phyloP scores from a whole-genome alignment of 805 yeast species.

The Lachancea quebecensis region DNA sequence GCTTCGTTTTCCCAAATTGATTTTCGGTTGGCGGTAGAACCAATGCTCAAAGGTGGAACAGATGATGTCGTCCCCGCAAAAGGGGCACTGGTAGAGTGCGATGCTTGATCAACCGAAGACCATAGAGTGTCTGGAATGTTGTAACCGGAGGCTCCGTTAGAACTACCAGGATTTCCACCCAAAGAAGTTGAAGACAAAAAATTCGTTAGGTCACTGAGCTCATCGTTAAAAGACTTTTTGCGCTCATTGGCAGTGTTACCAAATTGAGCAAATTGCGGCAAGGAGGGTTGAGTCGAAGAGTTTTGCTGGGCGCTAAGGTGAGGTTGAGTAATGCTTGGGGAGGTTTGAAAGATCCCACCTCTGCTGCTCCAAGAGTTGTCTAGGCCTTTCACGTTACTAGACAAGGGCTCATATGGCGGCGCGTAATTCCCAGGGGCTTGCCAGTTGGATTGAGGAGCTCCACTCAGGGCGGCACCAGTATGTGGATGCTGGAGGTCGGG shows the following conservation, averaged over 20 bases:
- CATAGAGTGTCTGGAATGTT: slow-evolving; percentile 1
- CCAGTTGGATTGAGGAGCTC: background rate
- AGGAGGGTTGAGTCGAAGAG: background rate
- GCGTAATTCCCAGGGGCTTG: slow-evolving; percentile 1
- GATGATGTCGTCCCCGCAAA: background rate
- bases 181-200: slow-evolving; percentile 23
- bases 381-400: background rate
- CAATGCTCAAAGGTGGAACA: slow-evolving; percentile 1
- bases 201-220: slow-evolving; percentile 22
- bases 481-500: background rate
- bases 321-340: slow-evolving; percentile 1
- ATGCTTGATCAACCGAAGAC: slow-evolving; percentile 1
- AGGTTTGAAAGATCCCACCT: slow-evolving; percentile 1
- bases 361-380: slow-evolving; percentile 2
- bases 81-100: background rate
- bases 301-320: background rate
- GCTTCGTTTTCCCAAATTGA: slow-evolving; percentile 27
- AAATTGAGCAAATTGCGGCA: slow-evolving; percentile 8
- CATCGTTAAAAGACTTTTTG: slow-evolving; percentile 21
- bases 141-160: slow-evolving; percentile 2
- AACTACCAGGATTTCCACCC: slow-evolving; percentile 9
- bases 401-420: slow-evolving; percentile 1
- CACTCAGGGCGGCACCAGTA: background rate
- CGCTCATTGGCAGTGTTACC: background rate
- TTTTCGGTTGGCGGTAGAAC: slow-evolving; percentile 4